Evolutionary conservation across 1,284 basidiomycete genomes (phyloP), one percentile per base, ranked within the genome.

Genomic region (Irpex lacteus): DNA sequence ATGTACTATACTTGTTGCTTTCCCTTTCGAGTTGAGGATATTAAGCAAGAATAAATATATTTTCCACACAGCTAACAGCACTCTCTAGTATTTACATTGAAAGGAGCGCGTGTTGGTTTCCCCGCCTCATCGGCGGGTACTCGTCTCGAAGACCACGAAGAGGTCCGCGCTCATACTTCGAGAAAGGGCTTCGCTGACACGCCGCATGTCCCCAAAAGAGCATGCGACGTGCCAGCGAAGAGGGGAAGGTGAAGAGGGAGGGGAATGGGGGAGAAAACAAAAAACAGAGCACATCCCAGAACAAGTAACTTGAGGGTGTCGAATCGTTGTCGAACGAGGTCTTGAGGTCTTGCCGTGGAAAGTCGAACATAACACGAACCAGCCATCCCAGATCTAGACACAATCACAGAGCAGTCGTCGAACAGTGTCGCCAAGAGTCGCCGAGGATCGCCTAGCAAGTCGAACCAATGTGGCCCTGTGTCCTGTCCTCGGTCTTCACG

Each of bases 131-230:
- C 5, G 4, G 18, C 44, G 15, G 21, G 54, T 62, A 58, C 61
- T 58, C 32, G 49, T 62, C 55, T 53, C 61, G 61, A 62, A 53
- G 55, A 57, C 61, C 55, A 58, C 55, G 61, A 15, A 62, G 58
- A 62, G 55, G 61, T 62, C 55, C 55, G 55, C 55, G 55, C 55
- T 53, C 18, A 26, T 21, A 5, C 50, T 26, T 53, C 50, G 50
- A 53, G 50, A 53, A 21, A 53, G 19, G 19, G 50, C 9, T 53
- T 53, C 19, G 8, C 13, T 53, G 18, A 9, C 21, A 21, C 50
- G 21, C 19, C 50, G 9, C 50, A 53, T 21, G 8, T 7, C n/a
- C 50, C 18, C 50, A 6, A 18, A 7, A 3, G 21, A 19, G 50
- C 18, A 21, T 53, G 50, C 13, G 50, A 53, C 15, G 21, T 53